Percentiles rank a stretch among this genome's conserved stretches.
Evolutionary conservation across 352 stramenopile species (phyloP).

Genomic region (Phytophthora citricola): DNA sequence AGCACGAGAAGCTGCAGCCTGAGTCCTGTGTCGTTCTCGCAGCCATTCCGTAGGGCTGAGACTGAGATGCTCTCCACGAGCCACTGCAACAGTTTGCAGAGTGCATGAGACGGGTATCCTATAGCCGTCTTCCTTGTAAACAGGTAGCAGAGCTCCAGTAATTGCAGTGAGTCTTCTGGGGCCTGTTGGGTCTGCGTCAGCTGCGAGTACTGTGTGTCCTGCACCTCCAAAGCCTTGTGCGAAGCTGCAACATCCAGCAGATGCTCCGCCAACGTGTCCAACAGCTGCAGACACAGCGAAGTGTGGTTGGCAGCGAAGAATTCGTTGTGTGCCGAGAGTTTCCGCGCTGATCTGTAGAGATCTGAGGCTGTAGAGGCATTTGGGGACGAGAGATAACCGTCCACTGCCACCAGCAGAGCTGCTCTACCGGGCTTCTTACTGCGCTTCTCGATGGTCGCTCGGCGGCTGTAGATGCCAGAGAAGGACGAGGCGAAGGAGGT

Average conservation of each 20-base stretch:
- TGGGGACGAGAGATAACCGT: constrained; percentile 51
- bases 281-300: constrained; percentile 53
- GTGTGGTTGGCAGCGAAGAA: constrained; percentile 59
- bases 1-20: constrained; percentile 77
- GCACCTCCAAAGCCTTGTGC: constrained; percentile 4
- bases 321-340: constrained; percentile 40
- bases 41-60: constrained; percentile 48
- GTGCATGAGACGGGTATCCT: constrained; percentile 73
- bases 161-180: constrained; percentile 38
- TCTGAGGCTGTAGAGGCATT: constrained; percentile 34
- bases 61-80: constrained; percentile 55
- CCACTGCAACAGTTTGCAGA: constrained; percentile 76
- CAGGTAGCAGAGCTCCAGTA: constrained; percentile 71
- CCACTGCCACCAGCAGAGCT: constrained; percentile 41
- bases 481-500: constrained; percentile 42
- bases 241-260: constrained; percentile 33
- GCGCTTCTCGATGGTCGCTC: constrained; percentile 22
- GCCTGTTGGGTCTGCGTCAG: constrained; percentile 38
- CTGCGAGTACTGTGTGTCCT: constrained; percentile 41
- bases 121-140: constrained; percentile 61
- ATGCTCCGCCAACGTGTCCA: constrained; percentile 69
- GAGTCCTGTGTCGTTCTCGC: constrained; percentile 55
- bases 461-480: constrained; percentile 17
- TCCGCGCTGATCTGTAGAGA: constrained; percentile 57
- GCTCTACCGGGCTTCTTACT: constrained; percentile 33